Base-by-base conservation (phyloP, 2,329 filamentous ascomycete genomes). In the Xylaria sp. region DNA sequence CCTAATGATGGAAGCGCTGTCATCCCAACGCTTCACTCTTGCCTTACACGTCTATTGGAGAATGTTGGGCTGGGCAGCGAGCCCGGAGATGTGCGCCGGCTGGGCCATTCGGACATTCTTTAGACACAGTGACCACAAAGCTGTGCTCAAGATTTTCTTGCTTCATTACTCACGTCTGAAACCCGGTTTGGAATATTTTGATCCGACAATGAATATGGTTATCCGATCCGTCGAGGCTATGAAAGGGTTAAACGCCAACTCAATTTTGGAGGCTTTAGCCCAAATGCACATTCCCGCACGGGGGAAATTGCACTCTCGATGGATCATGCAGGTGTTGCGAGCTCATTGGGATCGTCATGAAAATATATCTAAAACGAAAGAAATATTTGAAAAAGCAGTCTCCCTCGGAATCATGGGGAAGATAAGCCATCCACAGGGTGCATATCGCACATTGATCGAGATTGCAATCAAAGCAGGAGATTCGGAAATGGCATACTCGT, bases 361-460 rank as follows among this genome's bases (percentile, higher is more conserved):
- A 36, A 66, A 79, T 41, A 78, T 80, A 3, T 46, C 67, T 5
- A 69, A 72, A 59, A 69, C 74, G 1, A 69, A 74, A 48, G 66
- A 62, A 2, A 66, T 83, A 0, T 77, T 82, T 51, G 51, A 75
- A 0, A 69, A 78, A n/a, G 55, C 74, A 2, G 70, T 76, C 12
- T 70, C 71, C 15, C 49, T 72, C 28, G 74, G 72, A 1, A n/a
- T 78, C 4, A 64, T 78, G 49, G 66, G 73, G 12, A 72, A 62
- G 59, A 41, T 76, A 10, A 8, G 23, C 9, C 73, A 79, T 49
- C 75, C 78, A 2, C 69, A 81, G 46, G 76, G 72, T 9, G 65
- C 80, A 8, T 83, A 81, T 67, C 78, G 81, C 25, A 73, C 79
- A 49, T 82, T 84, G 79, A 71, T 83, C 5, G 81, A 84, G 65